Conservation (phyloP, 805 yeast species). For the Kurtzmaniella fragi region DNA sequence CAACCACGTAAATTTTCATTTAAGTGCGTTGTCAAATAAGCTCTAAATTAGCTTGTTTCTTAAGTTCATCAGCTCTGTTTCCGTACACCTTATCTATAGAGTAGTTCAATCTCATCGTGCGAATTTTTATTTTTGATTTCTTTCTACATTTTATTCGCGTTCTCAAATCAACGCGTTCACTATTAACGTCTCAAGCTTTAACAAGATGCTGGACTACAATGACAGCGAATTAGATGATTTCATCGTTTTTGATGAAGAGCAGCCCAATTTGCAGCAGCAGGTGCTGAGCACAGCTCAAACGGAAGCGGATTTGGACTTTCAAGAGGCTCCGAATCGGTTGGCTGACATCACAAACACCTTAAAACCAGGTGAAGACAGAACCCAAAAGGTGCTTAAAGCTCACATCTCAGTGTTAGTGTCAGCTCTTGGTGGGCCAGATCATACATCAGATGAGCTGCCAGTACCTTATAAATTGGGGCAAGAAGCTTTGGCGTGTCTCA, state of each 20-base stretch:
- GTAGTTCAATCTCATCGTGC: no score
- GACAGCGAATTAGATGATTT: slow-evolving; percentile 31
- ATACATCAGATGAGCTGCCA: slow-evolving; percentile 39
- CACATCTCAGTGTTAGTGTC: slow-evolving; percentile 78
- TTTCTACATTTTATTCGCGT: slow-evolving; percentile 1
- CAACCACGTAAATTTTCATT: no score
- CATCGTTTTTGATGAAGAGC: slow-evolving; percentile 26
- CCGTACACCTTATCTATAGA: no score
- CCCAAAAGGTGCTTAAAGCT: slow-evolving; percentile 49
- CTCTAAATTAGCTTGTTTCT: no score
- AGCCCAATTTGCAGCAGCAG: background rate
- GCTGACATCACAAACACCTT: slow-evolving; percentile 16
- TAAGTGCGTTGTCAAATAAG: no score
- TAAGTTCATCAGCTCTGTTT: no score
- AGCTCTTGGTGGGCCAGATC: slow-evolving; percentile 89
- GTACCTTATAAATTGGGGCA: slow-evolving; percentile 76
- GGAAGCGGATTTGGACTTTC: slow-evolving; percentile 11
- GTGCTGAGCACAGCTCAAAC: background rate
- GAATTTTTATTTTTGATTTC: no score
- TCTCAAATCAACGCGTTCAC: slow-evolving; percentile 1
- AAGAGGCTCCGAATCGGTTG: slow-evolving; percentile 16
- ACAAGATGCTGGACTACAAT: slow-evolving; percentile 2
- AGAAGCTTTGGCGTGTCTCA: slow-evolving; percentile 80
- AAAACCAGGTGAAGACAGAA: slow-evolving; percentile 28
- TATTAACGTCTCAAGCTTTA: slow-evolving; percentile 2